Base-by-base conservation (phyloP, 2,329 filamentous ascomycete species). In the Diaporthe batatas region DNA sequence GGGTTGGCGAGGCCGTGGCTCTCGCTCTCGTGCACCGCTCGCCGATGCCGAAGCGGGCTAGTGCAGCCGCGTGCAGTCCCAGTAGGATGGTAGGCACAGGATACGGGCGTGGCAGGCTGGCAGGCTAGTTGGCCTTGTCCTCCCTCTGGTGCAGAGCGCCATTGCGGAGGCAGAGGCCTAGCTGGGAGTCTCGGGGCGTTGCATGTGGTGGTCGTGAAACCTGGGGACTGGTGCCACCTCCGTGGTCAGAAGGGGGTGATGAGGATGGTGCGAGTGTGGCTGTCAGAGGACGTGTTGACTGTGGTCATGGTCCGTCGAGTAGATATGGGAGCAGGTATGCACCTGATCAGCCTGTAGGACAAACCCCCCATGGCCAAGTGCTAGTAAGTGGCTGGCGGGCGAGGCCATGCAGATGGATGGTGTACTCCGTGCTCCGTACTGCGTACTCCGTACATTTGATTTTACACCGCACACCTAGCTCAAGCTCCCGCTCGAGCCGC, bases 401-500 rank as follows among this genome's bases (percentile, higher is more conserved):
- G 21, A 32, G 58, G 42, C 42, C 23, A n/a, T 47, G 39, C 34
- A 25, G 23, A 25, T 64, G 16, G 39, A 42, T 42, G 6, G 34
- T 36, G 11, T 36, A 36, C 34, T 36, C 34, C 3, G 34, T 8
- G 11, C 34, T 36, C 34, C 3, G 34, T 8, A 36, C 34, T 4
- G 8, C 1, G 34, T 8, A 36, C 34, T 36, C 34, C 3, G 29
- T 29, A 5, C 29, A 2, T 29, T 5, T 29, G 11, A 12, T 39
- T 39, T 10, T 25, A 21, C 6, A 23, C 16, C 18, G 29, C n/a
- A 51, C 12, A 23, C 29, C 18, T 23, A n/a, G 14, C 4, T 67
- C 62, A 67, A 67, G 62, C 62, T 67, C 62, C 44, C 62, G 62
- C 62, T 67, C 62, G 62, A 67, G 62, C 62, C 62, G 47, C 47